Evolutionary conservation across 1,284 basidiomycete genomes (phyloP).

Genomic region (Mrakiaceae sp.): DNA sequence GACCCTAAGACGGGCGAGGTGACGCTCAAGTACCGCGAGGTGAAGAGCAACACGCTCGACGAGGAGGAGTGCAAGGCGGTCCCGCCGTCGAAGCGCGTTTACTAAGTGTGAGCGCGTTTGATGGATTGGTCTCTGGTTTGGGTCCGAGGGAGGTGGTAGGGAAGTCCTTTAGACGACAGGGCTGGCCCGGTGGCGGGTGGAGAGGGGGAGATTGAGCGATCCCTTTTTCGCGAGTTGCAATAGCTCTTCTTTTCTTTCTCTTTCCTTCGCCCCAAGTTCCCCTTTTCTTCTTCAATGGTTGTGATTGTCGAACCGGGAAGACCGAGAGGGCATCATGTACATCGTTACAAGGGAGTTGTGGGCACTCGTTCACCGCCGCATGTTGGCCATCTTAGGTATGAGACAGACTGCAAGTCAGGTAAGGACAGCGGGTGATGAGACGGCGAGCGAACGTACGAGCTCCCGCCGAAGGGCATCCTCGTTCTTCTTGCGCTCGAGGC

Average conservation of each 20-base stretch:
- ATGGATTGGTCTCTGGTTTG: too few species aligned
- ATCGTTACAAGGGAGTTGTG: too few species aligned
- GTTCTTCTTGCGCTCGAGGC: conserved; percentile 67
- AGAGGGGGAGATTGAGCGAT: too few species aligned
- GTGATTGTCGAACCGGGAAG: too few species aligned
- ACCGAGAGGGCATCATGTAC: too few species aligned
- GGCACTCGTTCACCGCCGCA: neutral
- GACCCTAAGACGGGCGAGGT: conserved; percentile 65
- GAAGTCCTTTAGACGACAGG: too few species aligned
- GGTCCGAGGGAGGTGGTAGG: too few species aligned
- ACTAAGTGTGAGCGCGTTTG: conserved; percentile 7
- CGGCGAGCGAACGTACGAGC: conserved; percentile 44
- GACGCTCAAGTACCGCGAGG: conserved; percentile 76
- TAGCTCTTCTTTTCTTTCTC: too few species aligned
- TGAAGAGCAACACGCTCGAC: conserved; percentile 78
- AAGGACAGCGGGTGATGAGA: neutral
- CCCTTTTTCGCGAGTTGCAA: too few species aligned
- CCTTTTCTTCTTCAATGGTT: too few species aligned
- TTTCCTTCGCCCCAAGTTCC: too few species aligned
- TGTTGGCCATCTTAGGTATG: neutral
- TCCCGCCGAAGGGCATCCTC: conserved; percentile 86
- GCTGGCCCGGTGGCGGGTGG: too few species aligned
- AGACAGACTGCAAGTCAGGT: neutral
- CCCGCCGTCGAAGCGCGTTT: conserved; percentile 28
- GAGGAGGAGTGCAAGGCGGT: conserved; percentile 78